These are phyloP conservation scores for Fusarium graminum DNA, from an alignment of 2,329 filamentous ascomycete species.

Conservation along the genomic window DNA sequence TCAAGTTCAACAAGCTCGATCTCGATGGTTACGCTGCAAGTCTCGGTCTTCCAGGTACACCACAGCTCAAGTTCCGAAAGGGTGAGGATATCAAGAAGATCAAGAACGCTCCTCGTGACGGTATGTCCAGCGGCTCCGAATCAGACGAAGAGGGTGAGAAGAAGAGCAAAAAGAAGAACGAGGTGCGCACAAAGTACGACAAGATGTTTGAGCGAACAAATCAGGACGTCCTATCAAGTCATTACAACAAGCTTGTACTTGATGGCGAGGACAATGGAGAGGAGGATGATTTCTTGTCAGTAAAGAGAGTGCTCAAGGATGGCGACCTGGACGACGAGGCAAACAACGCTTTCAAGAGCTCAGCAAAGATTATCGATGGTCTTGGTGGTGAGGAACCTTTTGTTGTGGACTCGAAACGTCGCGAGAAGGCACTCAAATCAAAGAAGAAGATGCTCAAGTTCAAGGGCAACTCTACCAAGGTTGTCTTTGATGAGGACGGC, in stretches of 20 bases:
- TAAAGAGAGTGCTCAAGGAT: conserved; percentile 87
- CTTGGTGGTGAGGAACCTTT: conserved; percentile 79
- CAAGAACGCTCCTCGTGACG: conserved; percentile 85
- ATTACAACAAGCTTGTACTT: conserved; percentile 88
- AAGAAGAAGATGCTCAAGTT: conserved; percentile 95
- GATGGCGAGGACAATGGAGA: conserved; percentile 66
- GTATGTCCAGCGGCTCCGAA: conserved; percentile 73
- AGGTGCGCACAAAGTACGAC: conserved; percentile 93
- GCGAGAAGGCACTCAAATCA: conserved; percentile 93
- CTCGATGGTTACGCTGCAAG: conserved; percentile 88
- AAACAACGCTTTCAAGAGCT: conserved; percentile 58
- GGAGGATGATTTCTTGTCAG: conserved; percentile 82
- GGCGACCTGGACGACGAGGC: conserved; percentile 70
- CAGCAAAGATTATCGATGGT: conserved; percentile 72
- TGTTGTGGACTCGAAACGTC: conserved; percentile 91
- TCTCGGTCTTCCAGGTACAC: conserved; percentile 89
- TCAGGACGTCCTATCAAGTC: conserved; percentile 93
- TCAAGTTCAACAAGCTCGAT: conserved; percentile 84
- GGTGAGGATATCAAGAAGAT: conserved; percentile 86
- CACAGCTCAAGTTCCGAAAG: conserved; percentile 93
- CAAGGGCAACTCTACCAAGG: conserved; percentile 85
- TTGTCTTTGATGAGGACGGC: conserved; percentile 94
- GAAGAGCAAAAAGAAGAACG: conserved; percentile 72
- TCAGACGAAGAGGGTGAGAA: conserved; percentile 66
- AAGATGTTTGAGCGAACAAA: conserved; percentile 98